A percentile compares a stretch with the other conserved stretches of the same genome.
Evolutionary conservation across 495 filamentous ascomycete species (phyloP).

Genomic region (Entonaema liquescens): DNA sequence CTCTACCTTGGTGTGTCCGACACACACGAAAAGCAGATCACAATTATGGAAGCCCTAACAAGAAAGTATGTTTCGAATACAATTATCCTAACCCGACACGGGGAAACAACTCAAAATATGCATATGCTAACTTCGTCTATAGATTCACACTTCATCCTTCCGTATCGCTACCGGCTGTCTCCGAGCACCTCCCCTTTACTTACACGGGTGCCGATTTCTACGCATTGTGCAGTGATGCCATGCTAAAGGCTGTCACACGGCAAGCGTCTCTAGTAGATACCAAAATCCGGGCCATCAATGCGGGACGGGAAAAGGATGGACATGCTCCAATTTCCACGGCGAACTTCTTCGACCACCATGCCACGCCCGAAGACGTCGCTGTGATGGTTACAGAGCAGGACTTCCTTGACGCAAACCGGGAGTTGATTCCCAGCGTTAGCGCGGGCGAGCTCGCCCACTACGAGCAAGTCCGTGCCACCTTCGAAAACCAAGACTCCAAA

Average conservation of each 20-base stretch:
- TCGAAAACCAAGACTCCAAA: constrained; percentile 65
- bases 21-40: constrained; percentile 95
- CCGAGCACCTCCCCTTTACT: constrained; percentile 86
- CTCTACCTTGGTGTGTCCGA: constrained; percentile 95
- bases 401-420: constrained; percentile 78
- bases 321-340: constrained; percentile 72
- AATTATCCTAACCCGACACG: not conserved
- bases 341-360: constrained; percentile 93
- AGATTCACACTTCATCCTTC: constrained; percentile 83
- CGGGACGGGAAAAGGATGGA: constrained; percentile 48
- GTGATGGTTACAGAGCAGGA: constrained; percentile 90
- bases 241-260: constrained; percentile 97
- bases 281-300: constrained; percentile 75
- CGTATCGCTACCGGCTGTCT: constrained; percentile 76
- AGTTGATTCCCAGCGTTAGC: constrained; percentile 93
- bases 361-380: constrained; percentile 79
- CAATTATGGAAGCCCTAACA: constrained; percentile 91
- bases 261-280: constrained; percentile 85
- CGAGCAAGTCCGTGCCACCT: constrained; percentile 78
- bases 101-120: not conserved
- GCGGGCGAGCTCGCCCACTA: constrained; percentile 94
- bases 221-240: constrained; percentile 94
- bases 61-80: constrained; percentile 71
- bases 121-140: constrained; percentile 25
- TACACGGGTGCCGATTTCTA: constrained; percentile 98